Evolutionary conservation across 345 rosid genomes (phyloP).

Genomic region (Alliaria petiolata): DNA sequence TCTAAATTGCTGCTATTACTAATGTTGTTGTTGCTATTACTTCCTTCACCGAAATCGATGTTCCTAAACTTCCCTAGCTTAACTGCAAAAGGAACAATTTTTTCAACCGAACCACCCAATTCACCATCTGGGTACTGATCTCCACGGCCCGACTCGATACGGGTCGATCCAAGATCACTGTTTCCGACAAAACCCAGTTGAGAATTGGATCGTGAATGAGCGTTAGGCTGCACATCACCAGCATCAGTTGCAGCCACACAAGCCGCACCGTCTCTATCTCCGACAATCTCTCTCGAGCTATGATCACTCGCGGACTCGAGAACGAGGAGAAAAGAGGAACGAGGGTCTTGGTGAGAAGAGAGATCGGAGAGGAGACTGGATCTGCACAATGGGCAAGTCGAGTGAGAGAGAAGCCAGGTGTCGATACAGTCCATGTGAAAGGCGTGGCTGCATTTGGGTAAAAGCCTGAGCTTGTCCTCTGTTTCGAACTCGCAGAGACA

Average conservation of each 20-base stretch:
- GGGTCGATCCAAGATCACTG: constrained; percentile 38
- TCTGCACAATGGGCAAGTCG: constrained; percentile 97
- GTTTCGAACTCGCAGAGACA: constrained; percentile 91
- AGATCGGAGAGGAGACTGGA: constrained; percentile 68
- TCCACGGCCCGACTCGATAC: constrained; percentile 31
- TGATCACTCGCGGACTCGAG: constrained; percentile 89
- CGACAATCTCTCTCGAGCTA: constrained; percentile 64
- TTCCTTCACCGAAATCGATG: constrained; percentile 56
- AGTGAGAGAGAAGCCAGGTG: constrained; percentile 97
- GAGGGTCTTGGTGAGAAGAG: constrained; percentile 41
- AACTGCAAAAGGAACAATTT: constrained; percentile 60
- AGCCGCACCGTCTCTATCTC: constrained; percentile 39
- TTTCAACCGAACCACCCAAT: constrained; percentile 44
- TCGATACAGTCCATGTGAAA: constrained; percentile 98
- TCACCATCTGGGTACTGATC: constrained; percentile 31
- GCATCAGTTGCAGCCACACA: constrained; percentile 18
- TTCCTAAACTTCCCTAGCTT: constrained; percentile 87
- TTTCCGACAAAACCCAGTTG: constrained; percentile 4
- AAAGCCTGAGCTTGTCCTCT: constrained; percentile 86
- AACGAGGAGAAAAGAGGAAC: constrained; percentile 64
- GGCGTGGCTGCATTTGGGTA: constrained; percentile 98
- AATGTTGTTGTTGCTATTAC: constrained; percentile 24
- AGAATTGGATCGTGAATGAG: constrained; percentile 38
- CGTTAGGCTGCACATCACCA: background rate
- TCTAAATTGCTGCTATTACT: constrained; percentile 43